phyloP scores from a whole-genome alignment of 495 filamentous ascomycete species.

The Letharia columbiana region DNA sequence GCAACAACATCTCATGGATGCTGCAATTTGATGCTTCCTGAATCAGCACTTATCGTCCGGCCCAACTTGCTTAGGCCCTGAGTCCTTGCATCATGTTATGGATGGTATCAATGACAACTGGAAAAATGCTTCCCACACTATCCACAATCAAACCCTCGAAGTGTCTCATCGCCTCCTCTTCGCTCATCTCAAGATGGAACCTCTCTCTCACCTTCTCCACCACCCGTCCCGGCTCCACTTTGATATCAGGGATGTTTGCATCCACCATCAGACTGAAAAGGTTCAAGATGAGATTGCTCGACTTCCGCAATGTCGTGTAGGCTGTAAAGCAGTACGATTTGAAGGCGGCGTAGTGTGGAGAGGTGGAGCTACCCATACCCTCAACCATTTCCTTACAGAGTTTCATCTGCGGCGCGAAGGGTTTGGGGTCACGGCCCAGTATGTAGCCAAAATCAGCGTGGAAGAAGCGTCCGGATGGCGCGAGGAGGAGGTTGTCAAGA shows the following conservation, averaged over 20 bases:
- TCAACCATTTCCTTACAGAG: constrained; percentile 97
- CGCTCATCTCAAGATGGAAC: constrained; percentile 83
- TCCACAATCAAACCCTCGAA: constrained; percentile 84
- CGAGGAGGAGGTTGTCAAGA: constrained; percentile 87
- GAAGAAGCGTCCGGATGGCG: constrained; percentile 92
- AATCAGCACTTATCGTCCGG: neutral
- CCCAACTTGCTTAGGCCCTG: constrained; percentile 45
- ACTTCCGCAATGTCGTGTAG: constrained; percentile 84
- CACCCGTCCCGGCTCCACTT: constrained; percentile 82
- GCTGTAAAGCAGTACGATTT: constrained; percentile 94
- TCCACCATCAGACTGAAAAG: constrained; percentile 95
- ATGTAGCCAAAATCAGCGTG: constrained; percentile 98
- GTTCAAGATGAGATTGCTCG: constrained; percentile 85
- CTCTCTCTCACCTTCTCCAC: constrained; percentile 91
- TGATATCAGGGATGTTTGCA: constrained; percentile 92
- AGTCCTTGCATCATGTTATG: constrained; percentile 92
- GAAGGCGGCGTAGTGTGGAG: constrained; percentile 74
- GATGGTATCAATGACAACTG: constrained; percentile 87
- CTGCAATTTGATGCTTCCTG: neutral
- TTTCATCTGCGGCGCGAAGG: constrained; percentile 94
- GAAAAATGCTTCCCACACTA: constrained; percentile 77
- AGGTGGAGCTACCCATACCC: constrained; percentile 82
- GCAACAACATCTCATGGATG: neutral
- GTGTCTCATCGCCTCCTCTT: constrained; percentile 84
- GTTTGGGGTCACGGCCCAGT: constrained; percentile 93